These are phyloP conservation scores for Novymonas esmeraldas DNA, from an alignment of 208 protist genomes.

Conservation along the genomic window DNA sequence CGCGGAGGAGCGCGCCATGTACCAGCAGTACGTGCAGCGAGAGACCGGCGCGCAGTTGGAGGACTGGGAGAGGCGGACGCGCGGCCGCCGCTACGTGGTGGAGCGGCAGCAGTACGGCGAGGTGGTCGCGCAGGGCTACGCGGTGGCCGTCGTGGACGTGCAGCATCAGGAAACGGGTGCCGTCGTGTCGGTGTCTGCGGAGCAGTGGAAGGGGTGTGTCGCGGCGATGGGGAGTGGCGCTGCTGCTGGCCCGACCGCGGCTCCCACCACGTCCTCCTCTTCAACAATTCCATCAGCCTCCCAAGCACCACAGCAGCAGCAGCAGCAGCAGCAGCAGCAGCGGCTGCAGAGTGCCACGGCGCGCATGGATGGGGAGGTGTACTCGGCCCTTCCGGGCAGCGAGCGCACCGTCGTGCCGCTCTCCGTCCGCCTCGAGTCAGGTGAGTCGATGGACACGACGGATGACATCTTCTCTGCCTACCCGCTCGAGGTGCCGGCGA, in stretches of 20 bases:
- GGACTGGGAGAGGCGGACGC: conserved; percentile 52
- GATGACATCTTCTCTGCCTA: conserved; percentile 66
- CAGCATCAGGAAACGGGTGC: conserved; percentile 53
- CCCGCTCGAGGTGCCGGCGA: conserved; percentile 65
- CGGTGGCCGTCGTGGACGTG: conserved; percentile 72
- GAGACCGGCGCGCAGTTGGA: conserved; percentile 64
- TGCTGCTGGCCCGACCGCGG: not conserved
- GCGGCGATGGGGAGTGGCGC: conserved; percentile 1
- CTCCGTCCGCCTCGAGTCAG: conserved; percentile 69
- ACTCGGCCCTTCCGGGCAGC: conserved; percentile 39
- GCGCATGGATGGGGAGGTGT: conserved; percentile 56
- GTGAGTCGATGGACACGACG: conserved; percentile 70
- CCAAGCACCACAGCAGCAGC: not conserved
- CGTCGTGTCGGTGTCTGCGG: conserved; percentile 59
- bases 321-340: not conserved
- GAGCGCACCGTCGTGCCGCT: conserved; percentile 61
- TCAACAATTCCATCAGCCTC: too few relatives aligned
- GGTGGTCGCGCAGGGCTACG: conserved; percentile 47
- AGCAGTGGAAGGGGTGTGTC: conserved; percentile 43
- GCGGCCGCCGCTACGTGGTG: conserved; percentile 65
- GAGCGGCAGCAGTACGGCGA: conserved; percentile 76
- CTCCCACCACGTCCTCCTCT: not conserved
- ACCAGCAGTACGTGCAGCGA: conserved; percentile 74
- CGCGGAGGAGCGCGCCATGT: conserved; percentile 79
- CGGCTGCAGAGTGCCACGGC: conserved; percentile 19